Percentiles rank a stretch among this genome's conserved stretches.
Evolutionary conservation across 2,329 filamentous ascomycete genomes (phyloP).

Genomic region (Tolypocladium capitatum): DNA sequence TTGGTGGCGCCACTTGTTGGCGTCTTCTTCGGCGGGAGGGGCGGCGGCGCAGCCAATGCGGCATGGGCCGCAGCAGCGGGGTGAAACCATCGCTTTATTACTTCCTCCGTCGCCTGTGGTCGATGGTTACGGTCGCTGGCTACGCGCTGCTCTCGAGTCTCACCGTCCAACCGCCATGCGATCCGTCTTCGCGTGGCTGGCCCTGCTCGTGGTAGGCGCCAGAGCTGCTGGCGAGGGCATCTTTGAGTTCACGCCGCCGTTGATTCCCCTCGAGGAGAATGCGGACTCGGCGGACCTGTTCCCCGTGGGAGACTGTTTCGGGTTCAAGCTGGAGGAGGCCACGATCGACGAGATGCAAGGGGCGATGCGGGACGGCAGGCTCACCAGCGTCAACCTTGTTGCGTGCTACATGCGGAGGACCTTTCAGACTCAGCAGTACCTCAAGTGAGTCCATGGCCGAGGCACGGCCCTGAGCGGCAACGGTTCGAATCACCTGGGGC

Average conservation of each 20-base stretch:
- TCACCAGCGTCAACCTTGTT: conserved; percentile 46
- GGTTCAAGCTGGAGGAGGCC: conserved; percentile 52
- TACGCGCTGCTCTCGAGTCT: background rate
- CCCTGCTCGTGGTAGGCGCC: background rate
- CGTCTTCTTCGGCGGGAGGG: background rate
- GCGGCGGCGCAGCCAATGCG: too few species aligned
- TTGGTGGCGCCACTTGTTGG: background rate
- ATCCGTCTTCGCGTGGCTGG: background rate
- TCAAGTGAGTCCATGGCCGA: conserved; percentile 35
- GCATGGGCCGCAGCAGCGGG: too few species aligned
- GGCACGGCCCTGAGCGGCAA: too few species aligned
- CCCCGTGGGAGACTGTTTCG: conserved; percentile 48
- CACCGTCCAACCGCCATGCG: background rate
- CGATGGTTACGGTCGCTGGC: background rate
- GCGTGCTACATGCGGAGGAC: conserved; percentile 50
- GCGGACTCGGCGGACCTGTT: conserved; percentile 31
- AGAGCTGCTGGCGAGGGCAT: conserved; percentile 4
- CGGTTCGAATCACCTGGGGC: background rate
- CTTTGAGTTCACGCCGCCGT: conserved; percentile 12
- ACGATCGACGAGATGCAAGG: conserved; percentile 55
- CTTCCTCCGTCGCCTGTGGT: too few species aligned
- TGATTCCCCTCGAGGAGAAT: conserved; percentile 23
- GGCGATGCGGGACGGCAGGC: conserved; percentile 36
- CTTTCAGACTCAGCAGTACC: conserved; percentile 49
- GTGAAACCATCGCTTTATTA: too few species aligned